phyloP scores from a whole-genome alignment of 2,329 filamentous ascomycete genomes.

The Byssoonygena ceratinophila region DNA sequence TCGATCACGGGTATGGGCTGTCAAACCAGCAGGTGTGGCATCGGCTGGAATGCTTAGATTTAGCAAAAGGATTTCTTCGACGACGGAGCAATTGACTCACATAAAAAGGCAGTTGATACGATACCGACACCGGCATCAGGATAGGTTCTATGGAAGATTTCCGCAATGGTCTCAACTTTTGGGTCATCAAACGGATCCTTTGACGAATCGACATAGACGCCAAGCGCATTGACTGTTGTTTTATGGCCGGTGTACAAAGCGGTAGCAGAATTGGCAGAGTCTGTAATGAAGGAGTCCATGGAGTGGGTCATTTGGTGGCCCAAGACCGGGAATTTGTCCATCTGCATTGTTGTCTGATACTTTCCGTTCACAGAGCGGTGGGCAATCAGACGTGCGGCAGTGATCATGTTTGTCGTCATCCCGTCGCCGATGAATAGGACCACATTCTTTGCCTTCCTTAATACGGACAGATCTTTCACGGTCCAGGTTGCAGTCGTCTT shows the following conservation, averaged over 20 bases:
- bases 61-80: neutral
- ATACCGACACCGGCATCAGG: conserved; percentile 48
- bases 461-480: conserved; percentile 58
- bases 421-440: conserved; percentile 71
- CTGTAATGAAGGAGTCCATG: conserved; percentile 74
- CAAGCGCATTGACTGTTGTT: conserved; percentile 69
- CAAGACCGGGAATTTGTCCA: conserved; percentile 76
- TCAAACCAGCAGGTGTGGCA: conserved; percentile 67
- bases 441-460: conserved; percentile 72
- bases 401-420: conserved; percentile 44
- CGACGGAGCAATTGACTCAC: conserved; percentile 9
- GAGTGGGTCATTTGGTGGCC: conserved; percentile 87
- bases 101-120: conserved; percentile 64
- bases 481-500: conserved; percentile 66
- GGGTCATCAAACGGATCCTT: conserved; percentile 66
- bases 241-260: conserved; percentile 77
- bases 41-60: conserved; percentile 49
- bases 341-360: conserved; percentile 62
- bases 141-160: conserved; percentile 58
- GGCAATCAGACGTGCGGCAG: conserved; percentile 64
- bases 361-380: conserved; percentile 78
- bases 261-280: conserved; percentile 74
- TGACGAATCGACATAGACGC: conserved; percentile 70
- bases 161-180: conserved; percentile 71
- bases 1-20: conserved; percentile 61